A percentile compares a stretch with the other conserved stretches of the same genome.
Conservation (phyloP, 192 early-diverging fungal species). For the Backusella westeae region DNA sequence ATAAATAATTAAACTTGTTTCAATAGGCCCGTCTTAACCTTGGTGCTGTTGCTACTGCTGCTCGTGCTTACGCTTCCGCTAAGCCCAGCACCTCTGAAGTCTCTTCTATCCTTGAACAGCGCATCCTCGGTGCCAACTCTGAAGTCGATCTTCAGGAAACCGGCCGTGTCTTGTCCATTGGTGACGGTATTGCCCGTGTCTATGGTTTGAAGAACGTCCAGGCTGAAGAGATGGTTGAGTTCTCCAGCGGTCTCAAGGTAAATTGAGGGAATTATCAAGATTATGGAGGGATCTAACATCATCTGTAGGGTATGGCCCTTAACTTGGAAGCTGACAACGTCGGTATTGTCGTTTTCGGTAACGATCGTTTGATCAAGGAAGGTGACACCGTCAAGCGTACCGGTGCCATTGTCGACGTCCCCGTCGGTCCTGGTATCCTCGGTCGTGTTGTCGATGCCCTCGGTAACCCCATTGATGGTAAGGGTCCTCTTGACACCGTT, state of each 20-base stretch:
- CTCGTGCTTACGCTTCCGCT: constrained; percentile 54
- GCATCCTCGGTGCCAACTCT: constrained; percentile 85
- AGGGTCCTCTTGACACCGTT: constrained; percentile 90
- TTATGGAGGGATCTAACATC: neutral
- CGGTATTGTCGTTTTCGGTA: constrained; percentile 99
- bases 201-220: constrained; percentile 97
- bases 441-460: constrained; percentile 99
- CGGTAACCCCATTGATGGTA: constrained; percentile 99
- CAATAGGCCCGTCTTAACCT: constrained; percentile 52
- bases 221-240: constrained; percentile 99
- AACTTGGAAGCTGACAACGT: constrained; percentile 99
- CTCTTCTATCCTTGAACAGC: constrained; percentile 95
- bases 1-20: neutral
- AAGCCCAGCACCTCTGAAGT: constrained; percentile 88
- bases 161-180: constrained; percentile 98
- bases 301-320: constrained; percentile 91
- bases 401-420: constrained; percentile 97
- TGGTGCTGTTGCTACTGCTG: constrained; percentile 50
- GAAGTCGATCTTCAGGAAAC: constrained; percentile 95
- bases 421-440: constrained; percentile 85
- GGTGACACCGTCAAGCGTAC: constrained; percentile 95
- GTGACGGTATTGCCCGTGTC: constrained; percentile 99
- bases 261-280: neutral
- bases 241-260: constrained; percentile 98
- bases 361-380: constrained; percentile 81